Evolutionary conservation across 768 basidiomycete genomes (phyloP).

Genomic region (Hypholoma sublateritium): DNA sequence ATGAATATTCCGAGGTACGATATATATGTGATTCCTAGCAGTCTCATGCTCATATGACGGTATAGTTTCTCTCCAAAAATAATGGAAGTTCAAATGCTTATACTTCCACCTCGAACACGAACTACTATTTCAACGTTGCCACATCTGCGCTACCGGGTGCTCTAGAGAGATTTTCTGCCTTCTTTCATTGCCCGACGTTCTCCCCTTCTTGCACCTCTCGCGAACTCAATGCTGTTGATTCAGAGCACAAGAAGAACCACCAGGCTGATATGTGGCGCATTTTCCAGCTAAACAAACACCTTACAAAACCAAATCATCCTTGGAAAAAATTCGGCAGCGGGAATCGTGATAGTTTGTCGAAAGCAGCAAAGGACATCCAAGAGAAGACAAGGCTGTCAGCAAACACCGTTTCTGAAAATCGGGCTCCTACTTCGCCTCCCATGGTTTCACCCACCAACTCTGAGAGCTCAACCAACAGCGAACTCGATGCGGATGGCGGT

Average conservation of each 20-base stretch:
- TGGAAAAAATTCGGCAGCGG: conserved; percentile 95
- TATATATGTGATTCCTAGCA: not conserved
- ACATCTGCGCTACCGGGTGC: conserved; percentile 65
- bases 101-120: conserved; percentile 90
- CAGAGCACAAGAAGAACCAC: conserved; percentile 95
- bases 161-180: conserved; percentile 75
- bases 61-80: conserved; percentile 73
- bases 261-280: conserved; percentile 92
- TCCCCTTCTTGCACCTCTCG: conserved; percentile 79
- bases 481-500: conserved; percentile 73
- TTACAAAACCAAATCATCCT: conserved; percentile 74
- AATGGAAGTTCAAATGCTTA: conserved; percentile 90
- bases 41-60: not conserved
- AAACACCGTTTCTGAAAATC: too few relatives aligned
- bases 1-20: conserved; percentile 88
- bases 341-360: conserved; percentile 69
- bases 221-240: conserved; percentile 95
- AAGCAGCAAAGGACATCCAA: conserved; percentile 58
- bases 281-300: conserved; percentile 90
- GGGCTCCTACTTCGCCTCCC: too few relatives aligned
- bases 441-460: conserved; percentile 53
- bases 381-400: conserved; percentile 55
- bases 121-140: conserved; percentile 78
- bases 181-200: conserved; percentile 95
- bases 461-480: conserved; percentile 35